phyloP scores from a whole-genome alignment of 192 early-diverging fungal genomes.

The Entrophospora sp. region DNA sequence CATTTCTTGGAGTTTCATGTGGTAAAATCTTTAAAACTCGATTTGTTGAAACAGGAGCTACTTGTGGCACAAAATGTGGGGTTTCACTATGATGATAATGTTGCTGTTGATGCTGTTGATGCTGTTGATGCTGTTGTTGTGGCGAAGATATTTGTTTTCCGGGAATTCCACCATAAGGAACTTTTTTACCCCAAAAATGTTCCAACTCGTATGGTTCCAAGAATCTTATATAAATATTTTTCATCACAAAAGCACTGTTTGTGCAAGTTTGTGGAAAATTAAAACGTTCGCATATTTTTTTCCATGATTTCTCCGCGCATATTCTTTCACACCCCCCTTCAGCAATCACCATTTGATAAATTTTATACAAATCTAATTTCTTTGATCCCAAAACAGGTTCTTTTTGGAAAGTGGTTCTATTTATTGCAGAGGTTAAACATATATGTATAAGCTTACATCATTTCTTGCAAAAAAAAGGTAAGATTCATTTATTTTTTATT shows the following conservation, averaged over 20 bases:
- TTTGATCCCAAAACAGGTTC: slow-evolving; percentile 73
- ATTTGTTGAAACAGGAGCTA: no score
- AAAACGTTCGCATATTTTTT: slow-evolving; percentile 59
- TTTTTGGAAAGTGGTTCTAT: slow-evolving; percentile 44
- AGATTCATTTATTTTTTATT: no score
- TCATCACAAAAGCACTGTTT: slow-evolving; percentile 71
- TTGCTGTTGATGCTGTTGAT: not conserved
- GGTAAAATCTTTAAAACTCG: no score
- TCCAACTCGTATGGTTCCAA: slow-evolving; percentile 56
- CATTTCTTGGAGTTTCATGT: no score
- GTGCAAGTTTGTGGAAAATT: slow-evolving; percentile 78
- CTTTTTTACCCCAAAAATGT: slow-evolving; percentile 39
- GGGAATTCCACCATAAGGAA: slow-evolving; percentile 21
- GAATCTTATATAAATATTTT: slow-evolving; percentile 62
- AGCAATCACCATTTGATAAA: slow-evolving; percentile 46
- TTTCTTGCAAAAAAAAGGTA: no score
- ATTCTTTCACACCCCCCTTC: slow-evolving; percentile 67
- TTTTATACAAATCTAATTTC: slow-evolving; percentile 57
- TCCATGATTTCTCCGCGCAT: slow-evolving; percentile 56
- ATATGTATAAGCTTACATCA: no score
- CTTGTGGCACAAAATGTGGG: no score
- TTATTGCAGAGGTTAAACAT: no score
- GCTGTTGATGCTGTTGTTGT: not conserved
- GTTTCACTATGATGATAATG: not conserved
- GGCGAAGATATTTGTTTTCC: not conserved